A percentile compares a stretch with the other conserved stretches of the same genome.
Evolutionary conservation across 129 eudicot species (phyloP).

Genomic region (Flaveria trinervia): DNA sequence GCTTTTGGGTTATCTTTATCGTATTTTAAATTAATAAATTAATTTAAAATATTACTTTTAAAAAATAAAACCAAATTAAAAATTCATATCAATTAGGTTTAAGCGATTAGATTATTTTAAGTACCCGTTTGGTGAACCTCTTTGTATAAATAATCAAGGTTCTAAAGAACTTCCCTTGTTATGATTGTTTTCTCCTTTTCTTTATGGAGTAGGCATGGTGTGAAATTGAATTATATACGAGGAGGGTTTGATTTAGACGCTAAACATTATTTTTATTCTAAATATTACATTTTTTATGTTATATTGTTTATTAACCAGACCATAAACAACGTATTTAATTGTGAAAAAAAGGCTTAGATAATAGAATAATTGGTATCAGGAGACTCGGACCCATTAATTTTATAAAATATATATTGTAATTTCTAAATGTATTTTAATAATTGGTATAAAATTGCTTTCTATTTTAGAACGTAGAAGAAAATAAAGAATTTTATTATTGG

Average conservation of each 20-base stretch:
- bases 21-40: background rate
- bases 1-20: background rate
- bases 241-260: slow-evolving; percentile 7
- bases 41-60: background rate
- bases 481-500: background rate
- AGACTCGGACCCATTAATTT: background rate
- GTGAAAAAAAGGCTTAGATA: background rate
- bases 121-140: slow-evolving; percentile 30
- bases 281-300: background rate
- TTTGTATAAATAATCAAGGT: slow-evolving; percentile 25
- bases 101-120: slow-evolving; percentile 19
- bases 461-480: background rate
- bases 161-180: slow-evolving; percentile 20
- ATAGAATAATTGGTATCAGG: background rate
- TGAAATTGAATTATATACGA: slow-evolving; percentile 23
- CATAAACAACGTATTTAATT: background rate
- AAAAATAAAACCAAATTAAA: background rate
- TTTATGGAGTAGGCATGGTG: slow-evolving; percentile 32
- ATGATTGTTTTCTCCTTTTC: slow-evolving; percentile 24
- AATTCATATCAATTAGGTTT: background rate
- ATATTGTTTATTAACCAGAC: background rate
- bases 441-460: background rate
- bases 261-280: background rate
- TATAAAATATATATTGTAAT: background rate
- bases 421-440: background rate